phyloP scores from a whole-genome alignment of 164 flowering plant genomes.

The Magnolia kwangsiensis region DNA sequence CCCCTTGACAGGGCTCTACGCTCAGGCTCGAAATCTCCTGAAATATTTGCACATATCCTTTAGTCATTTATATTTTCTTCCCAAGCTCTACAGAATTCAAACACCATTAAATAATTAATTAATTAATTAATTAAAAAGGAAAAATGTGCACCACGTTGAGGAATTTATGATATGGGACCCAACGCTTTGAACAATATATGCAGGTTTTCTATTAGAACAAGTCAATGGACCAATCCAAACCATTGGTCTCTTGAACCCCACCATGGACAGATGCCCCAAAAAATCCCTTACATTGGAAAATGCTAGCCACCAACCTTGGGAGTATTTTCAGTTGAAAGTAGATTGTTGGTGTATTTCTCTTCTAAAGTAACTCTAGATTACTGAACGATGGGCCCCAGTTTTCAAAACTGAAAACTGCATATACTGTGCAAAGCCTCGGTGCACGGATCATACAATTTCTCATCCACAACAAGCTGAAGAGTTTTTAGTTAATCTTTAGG shows the following conservation, averaged over 20 bases:
- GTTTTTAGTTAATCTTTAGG: background rate
- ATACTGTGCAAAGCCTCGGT: background rate
- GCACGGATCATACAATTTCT: background rate
- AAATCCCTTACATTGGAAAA: background rate
- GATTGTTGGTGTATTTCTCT: background rate
- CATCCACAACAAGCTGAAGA: background rate
- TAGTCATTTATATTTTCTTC: background rate
- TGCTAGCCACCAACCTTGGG: too few relatives aligned
- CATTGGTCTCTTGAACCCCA: background rate
- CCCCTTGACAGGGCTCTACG: slow-evolving; percentile 90
- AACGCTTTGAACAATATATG: background rate
- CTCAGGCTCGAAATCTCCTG: slow-evolving; percentile 96
- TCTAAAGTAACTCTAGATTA: background rate
- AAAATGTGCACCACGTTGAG: background rate
- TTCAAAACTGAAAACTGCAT: background rate
- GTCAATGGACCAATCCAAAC: background rate
- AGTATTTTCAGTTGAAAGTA: background rate
- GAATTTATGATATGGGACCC: background rate
- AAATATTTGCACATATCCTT: slow-evolving; percentile 3
- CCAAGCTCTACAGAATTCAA: background rate
- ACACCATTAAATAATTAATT: background rate
- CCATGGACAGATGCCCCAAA: background rate
- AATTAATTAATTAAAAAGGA: background rate
- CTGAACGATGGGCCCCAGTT: too few relatives aligned
- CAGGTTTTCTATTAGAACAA: background rate